Conservation (phyloP, 1,139 yeast genomes). For the Scheffersomyces parashehatae region DNA sequence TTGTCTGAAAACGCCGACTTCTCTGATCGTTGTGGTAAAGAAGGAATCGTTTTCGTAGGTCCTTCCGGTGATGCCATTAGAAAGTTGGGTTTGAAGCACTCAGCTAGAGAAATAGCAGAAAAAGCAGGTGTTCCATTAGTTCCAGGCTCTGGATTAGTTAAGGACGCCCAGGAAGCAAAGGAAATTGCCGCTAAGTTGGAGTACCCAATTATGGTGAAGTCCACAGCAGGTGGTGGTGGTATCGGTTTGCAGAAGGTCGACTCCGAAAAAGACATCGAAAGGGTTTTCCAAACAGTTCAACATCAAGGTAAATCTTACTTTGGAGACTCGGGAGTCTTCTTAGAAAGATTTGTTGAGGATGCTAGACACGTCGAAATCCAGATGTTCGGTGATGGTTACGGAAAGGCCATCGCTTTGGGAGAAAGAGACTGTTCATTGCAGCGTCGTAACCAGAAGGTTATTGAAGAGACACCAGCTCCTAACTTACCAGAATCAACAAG, state of each 20-base stretch:
- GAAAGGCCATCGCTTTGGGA: conserved; percentile 88
- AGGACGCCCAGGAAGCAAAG: conserved; percentile 69
- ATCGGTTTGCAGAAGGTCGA: conserved; percentile 95
- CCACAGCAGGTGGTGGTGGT: conserved; percentile 99
- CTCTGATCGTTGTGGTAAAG: conserved; percentile 79
- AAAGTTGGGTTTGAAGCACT: conserved; percentile 87
- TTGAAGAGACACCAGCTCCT: conserved; percentile 98
- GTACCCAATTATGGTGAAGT: conserved; percentile 93
- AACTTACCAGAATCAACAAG: conserved; percentile 81
- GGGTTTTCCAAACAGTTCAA: conserved; percentile 85
- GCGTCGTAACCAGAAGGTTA: conserved; percentile 93
- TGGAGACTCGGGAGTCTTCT: conserved; percentile 92
- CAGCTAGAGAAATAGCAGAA: conserved; percentile 91
- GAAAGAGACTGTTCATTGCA: conserved; percentile 98
- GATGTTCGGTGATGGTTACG: conserved; percentile 93
- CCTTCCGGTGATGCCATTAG: conserved; percentile 94
- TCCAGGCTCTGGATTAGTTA: conserved; percentile 87
- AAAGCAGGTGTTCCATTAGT: conserved; percentile 90
- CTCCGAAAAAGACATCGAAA: conserved; percentile 71
- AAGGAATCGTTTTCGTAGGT: conserved; percentile 89
- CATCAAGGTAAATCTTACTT: conserved; percentile 92
- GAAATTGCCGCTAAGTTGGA: conserved; percentile 74
- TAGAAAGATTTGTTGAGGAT: conserved; percentile 90
- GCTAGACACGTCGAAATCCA: conserved; percentile 97
- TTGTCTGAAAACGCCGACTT: conserved; percentile 95